phyloP scores from a whole-genome alignment of 306 rosid genomes.

The Begonia fuchsioides region DNA sequence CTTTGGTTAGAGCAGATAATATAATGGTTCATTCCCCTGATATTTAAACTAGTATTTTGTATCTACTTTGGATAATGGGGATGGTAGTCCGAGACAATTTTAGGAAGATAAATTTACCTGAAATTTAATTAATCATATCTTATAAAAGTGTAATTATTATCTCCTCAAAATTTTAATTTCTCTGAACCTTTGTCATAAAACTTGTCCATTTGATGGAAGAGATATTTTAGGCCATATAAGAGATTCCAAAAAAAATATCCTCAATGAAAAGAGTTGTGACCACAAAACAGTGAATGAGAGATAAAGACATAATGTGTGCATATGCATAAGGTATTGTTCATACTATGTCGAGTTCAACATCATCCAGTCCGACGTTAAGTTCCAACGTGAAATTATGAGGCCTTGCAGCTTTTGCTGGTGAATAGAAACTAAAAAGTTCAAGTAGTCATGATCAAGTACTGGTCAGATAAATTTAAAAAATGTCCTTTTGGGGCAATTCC shows the following conservation, averaged over 20 bases:
- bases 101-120: no score
- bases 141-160: no score
- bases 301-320: neutral
- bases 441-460: conserved; percentile 20
- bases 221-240: no score
- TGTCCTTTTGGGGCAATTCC: conserved; percentile 3
- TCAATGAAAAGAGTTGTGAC: neutral
- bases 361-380: conserved; percentile 27
- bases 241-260: neutral
- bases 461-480: conserved; percentile 18
- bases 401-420: conserved; percentile 19
- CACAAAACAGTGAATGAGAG: neutral
- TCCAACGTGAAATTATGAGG: conserved; percentile 23
- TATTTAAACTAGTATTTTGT: no score
- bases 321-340: conserved; percentile 7
- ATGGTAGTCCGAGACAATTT: no score
- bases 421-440: conserved; percentile 5
- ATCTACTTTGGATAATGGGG: no score
- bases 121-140: no score
- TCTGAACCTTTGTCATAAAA: no score
- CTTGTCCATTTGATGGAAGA: no score
- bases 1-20: no score
- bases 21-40: no score
- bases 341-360: conserved; percentile 53
- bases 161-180: no score